A percentile compares a stretch with the other conserved stretches of the same genome.
Conservation (phyloP, 176 grass and related monocot species). For the Guadua angustifolia region DNA sequence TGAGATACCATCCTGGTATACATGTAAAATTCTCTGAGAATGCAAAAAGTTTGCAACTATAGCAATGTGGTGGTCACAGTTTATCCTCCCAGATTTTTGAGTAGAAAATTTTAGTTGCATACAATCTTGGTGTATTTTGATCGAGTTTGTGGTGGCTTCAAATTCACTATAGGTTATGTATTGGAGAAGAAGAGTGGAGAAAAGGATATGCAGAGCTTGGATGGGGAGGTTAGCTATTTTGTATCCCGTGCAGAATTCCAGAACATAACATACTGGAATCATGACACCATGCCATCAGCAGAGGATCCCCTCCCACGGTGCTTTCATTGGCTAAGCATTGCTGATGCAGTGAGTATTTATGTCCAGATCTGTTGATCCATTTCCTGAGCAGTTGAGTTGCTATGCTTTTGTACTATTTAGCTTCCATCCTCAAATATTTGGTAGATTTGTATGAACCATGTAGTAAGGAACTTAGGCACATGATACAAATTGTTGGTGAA, state of each 20-base stretch:
- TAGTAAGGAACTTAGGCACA: background rate
- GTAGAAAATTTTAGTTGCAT: slow-evolving; percentile 18
- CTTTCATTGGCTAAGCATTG: slow-evolving; percentile 88
- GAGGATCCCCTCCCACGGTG: slow-evolving; percentile 79
- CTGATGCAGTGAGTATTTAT: slow-evolving; percentile 72
- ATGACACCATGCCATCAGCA: slow-evolving; percentile 75
- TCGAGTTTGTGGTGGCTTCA: slow-evolving; percentile 16
- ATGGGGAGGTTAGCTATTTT: slow-evolving; percentile 61
- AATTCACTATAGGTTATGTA: slow-evolving; percentile 68
- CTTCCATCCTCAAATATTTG: background rate
- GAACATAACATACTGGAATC: slow-evolving; percentile 88
- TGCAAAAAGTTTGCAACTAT: slow-evolving; percentile 6
- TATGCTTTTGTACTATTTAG: slow-evolving; percentile 22
- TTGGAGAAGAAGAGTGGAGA: slow-evolving; percentile 62
- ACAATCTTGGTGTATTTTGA: slow-evolving; percentile 2
- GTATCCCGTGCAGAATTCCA: slow-evolving; percentile 70
- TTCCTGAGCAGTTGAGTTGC: slow-evolving; percentile 1
- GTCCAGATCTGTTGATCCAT: background rate
- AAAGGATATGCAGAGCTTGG: slow-evolving; percentile 44
- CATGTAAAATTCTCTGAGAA: background rate
- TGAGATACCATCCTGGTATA: background rate
- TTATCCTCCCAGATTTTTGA: background rate
- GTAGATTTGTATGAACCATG: background rate
- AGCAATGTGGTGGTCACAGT: background rate
- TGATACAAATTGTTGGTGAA: background rate